Base-by-base conservation (phyloP, 2,329 filamentous ascomycete species). In the Calycina herbarum region DNA sequence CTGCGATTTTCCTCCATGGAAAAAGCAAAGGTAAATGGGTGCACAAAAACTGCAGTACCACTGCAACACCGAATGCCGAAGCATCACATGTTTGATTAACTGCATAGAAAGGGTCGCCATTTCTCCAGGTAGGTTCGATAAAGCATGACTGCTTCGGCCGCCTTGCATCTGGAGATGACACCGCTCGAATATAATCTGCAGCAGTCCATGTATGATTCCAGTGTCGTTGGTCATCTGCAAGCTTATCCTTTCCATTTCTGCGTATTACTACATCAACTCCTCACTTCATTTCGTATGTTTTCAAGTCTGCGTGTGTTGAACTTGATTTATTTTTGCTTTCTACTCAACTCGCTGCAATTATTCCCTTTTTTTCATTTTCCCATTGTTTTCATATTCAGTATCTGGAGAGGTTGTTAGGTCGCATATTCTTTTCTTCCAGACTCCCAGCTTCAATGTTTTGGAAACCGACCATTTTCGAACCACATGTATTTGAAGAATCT, bases 61-160 rank as follows among this genome's bases (percentile, higher is more conserved):
- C 61, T 57, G 56, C 54, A 62, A 57, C 61, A 62, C 11, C 48
- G 33, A 56, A 13, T 31, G 31, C 48, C 61, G 48, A 62, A 56
- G 48, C 61, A 62, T 62, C 33, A 57, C 33, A 62, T 56, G 13
- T 56, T 40, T 57, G 40, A 62, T 42, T 33, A 48, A 13, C 51
- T 51, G 20, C 24, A 13, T 38, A 11, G 13, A 13, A 40, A 40
- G 38, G 38, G 10, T 13, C 35, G 38, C 38, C 13, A 40, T 54
- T 54, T n/a, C n/a, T 62, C 31, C n/a, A 40, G 48, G 27, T 57
- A 42, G n/a, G 48, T 7, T 24, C 5, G 31, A 57, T 40, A 54
- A 62, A 57, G 31, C 51, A 62, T 62, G 61, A 62, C 33, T 29
- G 31, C 51, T 57, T 57, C 17, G 31, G 29, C 15, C 20, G 29